Conservation (phyloP, 768 basidiomycete species). For the Lentinula boryana region DNA sequence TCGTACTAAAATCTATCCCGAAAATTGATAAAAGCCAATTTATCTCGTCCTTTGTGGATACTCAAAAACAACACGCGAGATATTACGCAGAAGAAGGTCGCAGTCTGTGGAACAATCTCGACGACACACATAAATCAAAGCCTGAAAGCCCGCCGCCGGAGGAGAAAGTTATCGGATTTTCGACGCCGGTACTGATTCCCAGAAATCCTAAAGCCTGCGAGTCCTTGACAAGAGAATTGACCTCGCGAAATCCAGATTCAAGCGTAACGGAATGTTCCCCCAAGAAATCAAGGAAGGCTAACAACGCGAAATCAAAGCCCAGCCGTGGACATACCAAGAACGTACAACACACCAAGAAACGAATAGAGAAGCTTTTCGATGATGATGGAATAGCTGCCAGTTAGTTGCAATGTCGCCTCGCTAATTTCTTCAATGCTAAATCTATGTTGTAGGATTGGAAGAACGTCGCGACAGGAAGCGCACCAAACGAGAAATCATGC, state of each 20-base stretch:
- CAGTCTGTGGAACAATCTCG: slow-evolving; percentile 20
- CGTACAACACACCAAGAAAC: slow-evolving; percentile 3
- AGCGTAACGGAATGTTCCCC: not conserved
- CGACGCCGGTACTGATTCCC: slow-evolving; percentile 51
- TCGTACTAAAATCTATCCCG: slow-evolving; percentile 17
- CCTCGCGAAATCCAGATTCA: not conserved
- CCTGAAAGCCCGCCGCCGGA: slow-evolving; percentile 1
- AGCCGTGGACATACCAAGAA: not conserved
- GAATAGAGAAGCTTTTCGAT: slow-evolving; percentile 5
- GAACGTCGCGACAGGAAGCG: slow-evolving; percentile 64
- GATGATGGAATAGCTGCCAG: slow-evolving; percentile 17
- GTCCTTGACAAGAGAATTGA: slow-evolving; percentile 1
- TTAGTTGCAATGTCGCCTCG: slow-evolving; percentile 11
- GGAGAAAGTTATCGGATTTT: slow-evolving; percentile 30
- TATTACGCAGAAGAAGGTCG: slow-evolving; percentile 37
- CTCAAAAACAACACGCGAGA: slow-evolving; percentile 39
- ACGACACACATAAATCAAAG: slow-evolving; percentile 7
- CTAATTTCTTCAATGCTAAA: not conserved
- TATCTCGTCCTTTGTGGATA: slow-evolving; percentile 41
- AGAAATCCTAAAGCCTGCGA: slow-evolving; percentile 21
- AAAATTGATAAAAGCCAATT: slow-evolving; percentile 34
- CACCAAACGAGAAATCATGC: slow-evolving; percentile 48
- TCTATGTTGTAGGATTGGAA: slow-evolving; percentile 42
- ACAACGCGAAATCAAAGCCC: not conserved
- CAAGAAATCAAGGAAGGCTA: not conserved